Percentiles rank a stretch among this genome's conserved stretches.
Evolutionary conservation across 345 rosid genomes (phyloP).

Genomic region (Kernera saxatilis): DNA sequence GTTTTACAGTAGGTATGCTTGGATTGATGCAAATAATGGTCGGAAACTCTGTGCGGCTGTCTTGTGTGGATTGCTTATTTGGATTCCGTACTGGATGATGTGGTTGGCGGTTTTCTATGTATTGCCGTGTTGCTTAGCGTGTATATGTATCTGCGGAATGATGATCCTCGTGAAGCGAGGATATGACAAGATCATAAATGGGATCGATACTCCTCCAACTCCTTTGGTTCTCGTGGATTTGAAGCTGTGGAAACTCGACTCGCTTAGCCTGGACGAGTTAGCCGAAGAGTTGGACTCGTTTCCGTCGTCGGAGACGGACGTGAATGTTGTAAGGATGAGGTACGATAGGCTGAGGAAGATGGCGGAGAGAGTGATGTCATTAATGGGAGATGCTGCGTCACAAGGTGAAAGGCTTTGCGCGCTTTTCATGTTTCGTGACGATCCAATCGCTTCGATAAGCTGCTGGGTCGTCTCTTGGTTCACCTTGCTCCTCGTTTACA

Average conservation of each 20-base stretch:
- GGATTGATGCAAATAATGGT: background rate
- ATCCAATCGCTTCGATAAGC: no score
- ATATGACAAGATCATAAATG: background rate
- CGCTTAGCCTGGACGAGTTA: background rate
- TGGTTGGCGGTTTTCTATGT: background rate
- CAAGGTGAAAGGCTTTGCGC: background rate
- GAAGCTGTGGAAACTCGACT: background rate
- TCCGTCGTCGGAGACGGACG: background rate
- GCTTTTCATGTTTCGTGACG: no score
- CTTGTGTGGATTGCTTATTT: no score
- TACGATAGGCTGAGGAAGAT: background rate
- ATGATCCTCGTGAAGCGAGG: no score
- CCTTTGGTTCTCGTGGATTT: background rate
- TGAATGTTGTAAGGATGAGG: background rate
- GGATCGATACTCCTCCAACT: background rate
- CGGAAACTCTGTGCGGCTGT: background rate
- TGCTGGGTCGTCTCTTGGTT: background rate
- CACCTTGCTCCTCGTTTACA: background rate
- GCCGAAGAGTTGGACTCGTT: slow-evolving; percentile 5
- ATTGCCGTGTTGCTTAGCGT: no score
- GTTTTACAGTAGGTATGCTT: background rate
- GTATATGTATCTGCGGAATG: no score
- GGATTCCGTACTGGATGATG: no score
- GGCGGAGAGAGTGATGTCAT: background rate
- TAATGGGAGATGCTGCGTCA: background rate